Percentiles rank a stretch among this genome's conserved stretches.
Evolutionary conservation across 176 grass and related monocot species (phyloP).

Genomic region (Oryza brachyantha): DNA sequence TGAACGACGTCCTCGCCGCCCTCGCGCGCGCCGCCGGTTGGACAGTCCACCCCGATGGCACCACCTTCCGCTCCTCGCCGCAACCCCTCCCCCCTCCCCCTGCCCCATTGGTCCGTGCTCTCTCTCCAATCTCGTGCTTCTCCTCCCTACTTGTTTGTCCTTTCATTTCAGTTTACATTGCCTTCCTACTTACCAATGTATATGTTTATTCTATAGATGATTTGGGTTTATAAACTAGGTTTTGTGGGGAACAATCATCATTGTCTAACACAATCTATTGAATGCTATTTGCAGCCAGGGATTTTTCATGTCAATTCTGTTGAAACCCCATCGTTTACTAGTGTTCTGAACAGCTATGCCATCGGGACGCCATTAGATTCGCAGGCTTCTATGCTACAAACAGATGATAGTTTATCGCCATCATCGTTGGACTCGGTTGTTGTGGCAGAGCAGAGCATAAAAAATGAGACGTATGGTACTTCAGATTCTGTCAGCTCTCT

Average conservation of each 20-base stretch:
- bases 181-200: background rate
- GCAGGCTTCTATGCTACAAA: conserved; percentile 68
- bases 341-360: conserved; percentile 51
- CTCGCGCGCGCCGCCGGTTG: conserved; percentile 88
- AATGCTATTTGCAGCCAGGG: conserved; percentile 42
- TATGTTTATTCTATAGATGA: background rate
- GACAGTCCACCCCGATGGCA: conserved; percentile 78
- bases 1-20: conserved; percentile 97
- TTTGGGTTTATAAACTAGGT: background rate
- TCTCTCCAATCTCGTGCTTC: background rate
- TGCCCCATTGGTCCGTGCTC: conserved; percentile 48
- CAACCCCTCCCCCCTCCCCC: background rate
- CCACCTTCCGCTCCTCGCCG: conserved; percentile 58
- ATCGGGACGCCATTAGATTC: conserved; percentile 63
- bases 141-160: background rate
- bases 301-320: conserved; percentile 43
- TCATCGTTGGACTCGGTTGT: conserved; percentile 79
- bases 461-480: conserved; percentile 63
- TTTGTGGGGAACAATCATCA: background rate
- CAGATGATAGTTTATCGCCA: conserved; percentile 80
- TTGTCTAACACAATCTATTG: background rate
- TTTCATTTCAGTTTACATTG: background rate
- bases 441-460: conserved; percentile 65
- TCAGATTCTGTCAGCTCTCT: conserved; percentile 55
- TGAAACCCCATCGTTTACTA: conserved; percentile 53